Evolutionary conservation across 1,284 basidiomycete genomes (phyloP).

Genomic region (Naganishia albida): DNA sequence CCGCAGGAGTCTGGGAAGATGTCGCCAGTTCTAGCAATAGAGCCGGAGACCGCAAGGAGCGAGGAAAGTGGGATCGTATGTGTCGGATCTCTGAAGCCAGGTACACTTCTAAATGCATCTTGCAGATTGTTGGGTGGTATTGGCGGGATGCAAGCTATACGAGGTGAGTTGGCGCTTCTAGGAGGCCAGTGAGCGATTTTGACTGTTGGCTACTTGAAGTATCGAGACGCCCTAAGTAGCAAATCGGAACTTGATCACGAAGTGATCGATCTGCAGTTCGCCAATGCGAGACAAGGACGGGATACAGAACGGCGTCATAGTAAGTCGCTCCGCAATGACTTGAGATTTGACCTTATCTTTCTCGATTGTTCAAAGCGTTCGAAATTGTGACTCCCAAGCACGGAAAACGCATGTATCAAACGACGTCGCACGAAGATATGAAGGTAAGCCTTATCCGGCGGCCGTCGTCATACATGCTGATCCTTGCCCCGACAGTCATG

Average conservation of each 20-base stretch:
- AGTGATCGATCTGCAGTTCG: slow-evolving; percentile 53
- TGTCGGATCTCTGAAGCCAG: slow-evolving; percentile 7
- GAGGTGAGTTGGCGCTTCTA: slow-evolving; percentile 40
- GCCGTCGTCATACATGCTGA: not conserved
- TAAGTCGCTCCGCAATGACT: slow-evolving; percentile 33
- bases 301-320: slow-evolving; percentile 52
- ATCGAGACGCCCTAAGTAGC: slow-evolving; percentile 45
- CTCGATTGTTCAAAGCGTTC: slow-evolving; percentile 46
- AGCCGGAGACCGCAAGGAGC: slow-evolving; percentile 37
- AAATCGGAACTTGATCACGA: slow-evolving; percentile 45
- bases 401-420: slow-evolving; percentile 57
- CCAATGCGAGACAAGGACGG: slow-evolving; percentile 52
- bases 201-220: slow-evolving; percentile 33
- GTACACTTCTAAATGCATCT: not conserved
- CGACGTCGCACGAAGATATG: slow-evolving; percentile 55
- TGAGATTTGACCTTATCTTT: not conserved
- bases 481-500: slow-evolving; percentile 47
- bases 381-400: slow-evolving; percentile 58
- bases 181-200: not conserved
- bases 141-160: slow-evolving; percentile 52
- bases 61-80: slow-evolving; percentile 52
- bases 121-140: slow-evolving; percentile 52
- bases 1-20: slow-evolving; percentile 51
- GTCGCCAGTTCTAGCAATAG: slow-evolving; percentile 39
- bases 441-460: slow-evolving; percentile 38